A percentile compares a stretch with the other conserved stretches of the same genome.
These are phyloP conservation scores for Eucalyptus rudis DNA, from an alignment of 345 rosid species.

Conservation along the genomic window DNA sequence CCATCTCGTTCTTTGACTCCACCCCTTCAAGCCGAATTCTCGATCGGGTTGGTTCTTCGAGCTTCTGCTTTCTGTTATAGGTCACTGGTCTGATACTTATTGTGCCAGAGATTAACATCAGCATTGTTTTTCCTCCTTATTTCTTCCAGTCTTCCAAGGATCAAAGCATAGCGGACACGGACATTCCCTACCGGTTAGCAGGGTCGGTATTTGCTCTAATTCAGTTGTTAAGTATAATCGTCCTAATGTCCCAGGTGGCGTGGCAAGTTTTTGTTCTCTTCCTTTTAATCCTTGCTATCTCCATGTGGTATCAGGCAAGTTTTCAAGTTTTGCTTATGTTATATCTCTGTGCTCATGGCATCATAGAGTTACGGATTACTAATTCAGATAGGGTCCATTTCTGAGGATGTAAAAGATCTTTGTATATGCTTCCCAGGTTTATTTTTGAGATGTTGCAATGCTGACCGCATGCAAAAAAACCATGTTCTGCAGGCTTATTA, in stretches of 20 bases:
- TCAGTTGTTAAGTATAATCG: constrained; percentile 47
- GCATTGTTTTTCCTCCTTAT: neutral
- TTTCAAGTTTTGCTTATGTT: neutral
- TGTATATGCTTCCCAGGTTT: neutral
- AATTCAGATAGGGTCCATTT: neutral
- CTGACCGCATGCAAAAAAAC: neutral
- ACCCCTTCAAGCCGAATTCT: constrained; percentile 69
- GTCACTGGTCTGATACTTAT: neutral
- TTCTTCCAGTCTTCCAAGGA: constrained; percentile 51
- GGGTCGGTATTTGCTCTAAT: constrained; percentile 66
- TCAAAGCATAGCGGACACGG: constrained; percentile 63
- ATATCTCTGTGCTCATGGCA: neutral
- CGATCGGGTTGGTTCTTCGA: constrained; percentile 24
- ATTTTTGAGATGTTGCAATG: neutral
- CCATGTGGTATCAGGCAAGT: constrained; percentile 54
- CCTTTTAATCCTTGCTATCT: constrained; percentile 35
- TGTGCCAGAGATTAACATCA: neutral
- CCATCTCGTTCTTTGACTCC: constrained; percentile 53
- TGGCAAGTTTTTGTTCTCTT: constrained; percentile 60
- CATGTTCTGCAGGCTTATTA: constrained; percentile 50
- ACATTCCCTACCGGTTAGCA: constrained; percentile 65
- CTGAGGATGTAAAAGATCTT: neutral
- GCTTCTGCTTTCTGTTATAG: neutral
- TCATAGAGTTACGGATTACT: neutral
- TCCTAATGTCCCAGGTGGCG: constrained; percentile 49